phyloP scores from a whole-genome alignment of 2,329 filamentous ascomycete genomes.

The Colletotrichum sp. region DNA sequence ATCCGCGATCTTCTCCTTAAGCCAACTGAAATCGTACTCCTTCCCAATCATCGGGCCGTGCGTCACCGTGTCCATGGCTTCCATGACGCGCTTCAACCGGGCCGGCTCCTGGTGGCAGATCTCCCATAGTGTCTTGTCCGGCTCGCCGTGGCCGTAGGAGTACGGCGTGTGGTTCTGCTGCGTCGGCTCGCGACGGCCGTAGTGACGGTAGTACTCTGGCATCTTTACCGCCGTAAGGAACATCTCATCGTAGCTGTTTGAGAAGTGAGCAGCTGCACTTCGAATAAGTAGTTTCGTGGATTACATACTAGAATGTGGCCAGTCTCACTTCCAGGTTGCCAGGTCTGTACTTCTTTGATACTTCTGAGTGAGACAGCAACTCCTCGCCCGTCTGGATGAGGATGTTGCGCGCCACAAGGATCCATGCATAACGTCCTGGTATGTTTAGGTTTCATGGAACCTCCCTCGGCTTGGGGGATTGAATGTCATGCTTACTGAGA shows the following conservation, averaged over 20 bases:
- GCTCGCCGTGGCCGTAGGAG: conserved; percentile 32
- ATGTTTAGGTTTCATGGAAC: background rate
- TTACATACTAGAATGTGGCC: conserved; percentile 1
- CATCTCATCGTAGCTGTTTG: background rate
- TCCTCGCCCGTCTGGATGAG: conserved; percentile 18
- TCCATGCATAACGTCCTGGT: conserved; percentile 20
- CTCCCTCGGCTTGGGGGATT: no score
- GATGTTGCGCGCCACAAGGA: no score
- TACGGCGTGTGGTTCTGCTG: conserved; percentile 28
- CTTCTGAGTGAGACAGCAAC: conserved; percentile 25
- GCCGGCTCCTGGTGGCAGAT: conserved; percentile 27
- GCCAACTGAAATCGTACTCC: conserved; percentile 36
- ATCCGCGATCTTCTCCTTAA: conserved; percentile 15
- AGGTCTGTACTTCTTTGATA: conserved; percentile 17
- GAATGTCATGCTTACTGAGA: conserved; percentile 20
- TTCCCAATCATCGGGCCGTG: background rate
- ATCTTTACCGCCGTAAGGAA: conserved; percentile 6
- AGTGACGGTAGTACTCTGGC: conserved; percentile 21
- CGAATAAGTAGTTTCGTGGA: no score
- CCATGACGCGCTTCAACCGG: conserved; percentile 26
- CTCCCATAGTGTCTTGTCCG: conserved; percentile 35
- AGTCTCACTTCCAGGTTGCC: conserved; percentile 6
- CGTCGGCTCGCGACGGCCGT: conserved; percentile 33
- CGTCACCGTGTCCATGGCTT: background rate
- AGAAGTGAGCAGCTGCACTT: accelerated